phyloP scores from a whole-genome alignment of 352 stramenopile genomes.

The Pythium angustatum region DNA sequence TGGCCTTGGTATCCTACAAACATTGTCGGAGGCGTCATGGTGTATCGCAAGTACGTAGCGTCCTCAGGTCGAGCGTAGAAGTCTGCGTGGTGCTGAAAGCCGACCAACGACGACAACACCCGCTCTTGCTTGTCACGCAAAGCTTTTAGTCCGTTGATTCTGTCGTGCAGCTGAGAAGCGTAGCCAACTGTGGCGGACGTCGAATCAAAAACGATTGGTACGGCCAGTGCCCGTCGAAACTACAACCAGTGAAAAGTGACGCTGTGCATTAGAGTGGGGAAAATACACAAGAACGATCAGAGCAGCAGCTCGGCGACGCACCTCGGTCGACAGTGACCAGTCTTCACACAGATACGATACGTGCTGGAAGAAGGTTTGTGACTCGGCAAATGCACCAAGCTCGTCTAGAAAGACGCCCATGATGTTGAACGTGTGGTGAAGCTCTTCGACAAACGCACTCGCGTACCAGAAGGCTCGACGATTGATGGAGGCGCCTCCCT shows the following conservation, averaged over 20 bases:
- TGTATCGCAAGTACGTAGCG: conserved; percentile 49
- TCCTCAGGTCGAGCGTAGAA: conserved; percentile 33
- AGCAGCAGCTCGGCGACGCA: too few species aligned
- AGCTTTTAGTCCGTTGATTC: conserved; percentile 16
- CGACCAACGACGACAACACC: conserved; percentile 25
- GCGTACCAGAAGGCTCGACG: conserved; percentile 29
- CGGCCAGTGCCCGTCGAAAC: conserved; percentile 13
- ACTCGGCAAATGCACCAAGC: conserved; percentile 47
- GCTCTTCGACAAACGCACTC: conserved; percentile 45
- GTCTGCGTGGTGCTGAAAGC: background rate
- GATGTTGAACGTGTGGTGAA: conserved; percentile 47
- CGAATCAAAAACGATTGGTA: conserved; percentile 33
- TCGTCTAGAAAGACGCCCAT: conserved; percentile 75
- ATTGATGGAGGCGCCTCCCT: background rate
- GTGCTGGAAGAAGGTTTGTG: conserved; percentile 43
- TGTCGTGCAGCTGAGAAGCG: conserved; percentile 14
- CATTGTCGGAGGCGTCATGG: conserved; percentile 68
- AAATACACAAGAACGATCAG: too few species aligned
- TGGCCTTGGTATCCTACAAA: conserved; percentile 61
- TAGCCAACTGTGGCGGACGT: conserved; percentile 9
- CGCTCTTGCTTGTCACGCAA: conserved; percentile 20
- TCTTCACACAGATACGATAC: conserved; percentile 42
- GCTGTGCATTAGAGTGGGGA: too few species aligned
- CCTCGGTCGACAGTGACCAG: conserved; percentile 37
- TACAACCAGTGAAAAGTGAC: too few species aligned